Evolutionary conservation across 495 filamentous ascomycete genomes (phyloP).

Genomic region (Aspergillus affinis): DNA sequence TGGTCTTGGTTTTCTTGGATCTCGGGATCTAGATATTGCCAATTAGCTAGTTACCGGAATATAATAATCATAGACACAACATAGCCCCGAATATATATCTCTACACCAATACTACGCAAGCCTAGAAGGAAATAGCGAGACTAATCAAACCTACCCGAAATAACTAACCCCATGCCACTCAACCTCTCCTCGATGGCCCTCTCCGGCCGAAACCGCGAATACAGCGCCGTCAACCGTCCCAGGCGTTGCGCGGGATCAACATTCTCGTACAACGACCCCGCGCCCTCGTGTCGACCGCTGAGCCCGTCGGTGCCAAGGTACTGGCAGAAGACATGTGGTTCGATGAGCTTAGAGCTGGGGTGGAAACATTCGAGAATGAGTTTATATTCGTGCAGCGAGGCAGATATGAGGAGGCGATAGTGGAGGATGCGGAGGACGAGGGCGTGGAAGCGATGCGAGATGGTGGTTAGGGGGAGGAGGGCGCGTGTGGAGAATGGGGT

Average conservation of each 20-base stretch:
- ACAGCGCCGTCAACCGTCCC: constrained; percentile 42
- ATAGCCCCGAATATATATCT: not conserved
- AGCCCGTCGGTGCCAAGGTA: constrained; percentile 60
- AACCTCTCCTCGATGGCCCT: constrained; percentile 43
- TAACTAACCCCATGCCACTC: constrained; percentile 18
- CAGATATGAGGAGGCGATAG: constrained; percentile 57
- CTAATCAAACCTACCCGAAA: not conserved
- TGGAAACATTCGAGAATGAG: constrained; percentile 78
- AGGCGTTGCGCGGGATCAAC: constrained; percentile 29
- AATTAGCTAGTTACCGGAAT: too few species aligned
- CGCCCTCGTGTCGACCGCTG: constrained; percentile 36
- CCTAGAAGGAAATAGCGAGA: not conserved
- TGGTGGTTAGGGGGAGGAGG: constrained; percentile 59
- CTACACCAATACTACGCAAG: not conserved
- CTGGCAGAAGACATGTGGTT: constrained; percentile 67
- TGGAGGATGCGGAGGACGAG: constrained; percentile 68
- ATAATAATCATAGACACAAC: too few species aligned
- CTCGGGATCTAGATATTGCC: constrained; percentile 21
- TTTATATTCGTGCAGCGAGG: constrained; percentile 56
- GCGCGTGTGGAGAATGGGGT: constrained; percentile 54
- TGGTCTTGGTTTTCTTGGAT: constrained; percentile 24
- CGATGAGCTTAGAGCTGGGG: constrained; percentile 64
- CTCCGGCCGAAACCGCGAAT: constrained; percentile 63
- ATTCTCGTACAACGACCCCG: constrained; percentile 42
- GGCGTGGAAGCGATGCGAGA: constrained; percentile 67